Percentiles rank a stretch among this genome's conserved stretches.
phyloP scores from a whole-genome alignment of 2,329 filamentous ascomycete genomes.

The Knoxdaviesia capensis region DNA sequence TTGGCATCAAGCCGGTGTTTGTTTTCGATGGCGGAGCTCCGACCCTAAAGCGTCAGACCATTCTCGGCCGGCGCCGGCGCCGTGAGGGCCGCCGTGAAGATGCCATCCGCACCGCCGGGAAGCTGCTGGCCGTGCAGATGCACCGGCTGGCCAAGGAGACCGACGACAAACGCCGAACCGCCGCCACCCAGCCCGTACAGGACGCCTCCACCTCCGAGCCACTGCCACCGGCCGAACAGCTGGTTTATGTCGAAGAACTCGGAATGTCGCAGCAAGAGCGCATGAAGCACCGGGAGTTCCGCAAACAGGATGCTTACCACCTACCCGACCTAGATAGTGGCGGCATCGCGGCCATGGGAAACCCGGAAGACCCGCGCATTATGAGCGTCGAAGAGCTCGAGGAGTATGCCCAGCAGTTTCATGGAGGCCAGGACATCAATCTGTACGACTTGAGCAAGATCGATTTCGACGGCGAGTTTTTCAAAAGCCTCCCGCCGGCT shows the following conservation, averaged over 20 bases:
- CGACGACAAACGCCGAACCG: conserved; percentile 34
- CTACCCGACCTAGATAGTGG: conserved; percentile 59
- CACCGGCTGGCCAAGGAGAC: conserved; percentile 72
- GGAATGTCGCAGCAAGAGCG: conserved; percentile 64
- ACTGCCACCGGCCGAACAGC: neutral
- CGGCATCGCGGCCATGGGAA: conserved; percentile 68
- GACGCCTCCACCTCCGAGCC: conserved; percentile 17
- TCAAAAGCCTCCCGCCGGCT: conserved; percentile 69
- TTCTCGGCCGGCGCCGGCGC: conserved; percentile 55
- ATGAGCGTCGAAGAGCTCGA: conserved; percentile 93
- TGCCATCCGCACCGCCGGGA: conserved; percentile 78
- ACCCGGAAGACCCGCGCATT: conserved; percentile 78
- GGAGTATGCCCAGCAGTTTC: conserved; percentile 81
- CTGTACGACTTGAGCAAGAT: conserved; percentile 97
- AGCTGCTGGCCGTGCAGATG: conserved; percentile 85
- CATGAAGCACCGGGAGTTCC: conserved; percentile 54
- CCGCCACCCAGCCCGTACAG: conserved; percentile 15
- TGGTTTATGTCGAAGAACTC: conserved; percentile 84
- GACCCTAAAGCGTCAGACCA: conserved; percentile 74
- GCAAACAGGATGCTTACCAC: conserved; percentile 88
- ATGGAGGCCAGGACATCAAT: conserved; percentile 77
- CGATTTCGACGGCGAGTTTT: conserved; percentile 91
- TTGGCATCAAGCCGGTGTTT: conserved; percentile 90
- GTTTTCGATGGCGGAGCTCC: conserved; percentile 96
- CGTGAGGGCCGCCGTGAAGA: conserved; percentile 83